Evolutionary conservation across 805 yeast species (phyloP).

Genomic region (Wickerhamiella bombiphila): DNA sequence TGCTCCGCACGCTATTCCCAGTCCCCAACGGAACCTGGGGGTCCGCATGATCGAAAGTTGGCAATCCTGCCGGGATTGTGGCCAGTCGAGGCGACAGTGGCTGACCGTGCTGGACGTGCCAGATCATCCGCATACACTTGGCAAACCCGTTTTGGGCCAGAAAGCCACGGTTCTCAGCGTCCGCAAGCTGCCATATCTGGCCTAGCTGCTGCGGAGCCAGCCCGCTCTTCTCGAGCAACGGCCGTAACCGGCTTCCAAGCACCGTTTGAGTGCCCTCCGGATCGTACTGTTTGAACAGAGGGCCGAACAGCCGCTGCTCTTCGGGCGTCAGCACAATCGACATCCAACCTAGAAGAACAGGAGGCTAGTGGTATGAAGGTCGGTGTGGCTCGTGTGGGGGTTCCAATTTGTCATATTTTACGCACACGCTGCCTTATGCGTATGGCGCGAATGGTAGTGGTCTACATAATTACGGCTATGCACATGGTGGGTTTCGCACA

Average conservation of each 20-base stretch:
- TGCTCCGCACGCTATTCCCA: background rate
- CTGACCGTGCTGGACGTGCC: conserved; percentile 67
- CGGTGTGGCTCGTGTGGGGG: no score
- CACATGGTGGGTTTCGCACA: no score
- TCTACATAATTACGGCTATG: no score
- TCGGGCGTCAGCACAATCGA: conserved; percentile 40
- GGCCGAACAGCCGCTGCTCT: conserved; percentile 62
- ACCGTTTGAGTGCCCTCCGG: conserved; percentile 64
- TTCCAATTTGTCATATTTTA: no score
- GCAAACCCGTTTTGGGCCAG: conserved; percentile 68
- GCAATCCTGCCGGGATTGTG: conserved; percentile 43
- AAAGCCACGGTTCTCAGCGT: conserved; percentile 72
- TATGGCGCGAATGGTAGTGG: no score
- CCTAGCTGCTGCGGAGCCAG: conserved; percentile 65
- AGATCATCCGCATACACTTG: conserved; percentile 77
- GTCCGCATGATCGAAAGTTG: conserved; percentile 33
- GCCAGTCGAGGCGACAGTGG: conserved; percentile 41
- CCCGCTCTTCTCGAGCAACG: conserved; percentile 74
- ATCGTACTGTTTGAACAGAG: conserved; percentile 66
- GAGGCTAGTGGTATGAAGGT: no score
- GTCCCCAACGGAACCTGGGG: background rate
- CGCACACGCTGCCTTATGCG: no score
- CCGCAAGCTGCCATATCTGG: conserved; percentile 92
- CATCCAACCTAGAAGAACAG: no score
- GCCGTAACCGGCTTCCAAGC: conserved; percentile 75